Evolutionary conservation across 2,329 filamentous ascomycete species (phyloP).

Genomic region (Penicillium sclerotiorum): DNA sequence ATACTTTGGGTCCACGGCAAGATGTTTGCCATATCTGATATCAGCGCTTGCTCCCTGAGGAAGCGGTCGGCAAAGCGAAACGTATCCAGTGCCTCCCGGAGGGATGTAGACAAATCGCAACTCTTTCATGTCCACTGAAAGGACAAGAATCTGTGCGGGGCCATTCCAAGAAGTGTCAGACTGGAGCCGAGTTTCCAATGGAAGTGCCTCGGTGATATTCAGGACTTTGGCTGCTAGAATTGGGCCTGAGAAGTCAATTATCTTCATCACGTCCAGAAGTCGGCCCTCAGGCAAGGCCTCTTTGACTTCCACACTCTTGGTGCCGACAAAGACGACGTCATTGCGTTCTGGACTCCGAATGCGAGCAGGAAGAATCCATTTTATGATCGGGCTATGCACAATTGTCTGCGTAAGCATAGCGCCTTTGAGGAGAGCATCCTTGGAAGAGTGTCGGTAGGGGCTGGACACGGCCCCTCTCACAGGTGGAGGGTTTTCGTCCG

Average conservation of each 20-base stretch:
- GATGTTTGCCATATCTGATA: slow-evolving; percentile 63
- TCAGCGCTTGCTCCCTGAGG: slow-evolving; percentile 58
- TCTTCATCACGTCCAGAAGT: slow-evolving; percentile 74
- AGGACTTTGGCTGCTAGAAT: slow-evolving; percentile 81
- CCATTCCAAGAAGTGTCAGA: slow-evolving; percentile 16
- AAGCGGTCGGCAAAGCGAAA: slow-evolving; percentile 61
- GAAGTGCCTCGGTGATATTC: slow-evolving; percentile 55
- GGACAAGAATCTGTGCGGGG: slow-evolving; percentile 72
- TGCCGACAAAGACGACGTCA: slow-evolving; percentile 85
- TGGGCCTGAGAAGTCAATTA: slow-evolving; percentile 74
- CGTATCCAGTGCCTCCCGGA: slow-evolving; percentile 61
- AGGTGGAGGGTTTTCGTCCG: too few species aligned
- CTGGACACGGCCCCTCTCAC: too few species aligned
- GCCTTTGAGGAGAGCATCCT: too few species aligned
- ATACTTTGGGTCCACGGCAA: slow-evolving; percentile 78
- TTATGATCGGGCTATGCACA: slow-evolving; percentile 72
- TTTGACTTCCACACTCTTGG: slow-evolving; percentile 78
- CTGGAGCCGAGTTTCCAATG: slow-evolving; percentile 37
- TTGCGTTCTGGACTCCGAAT: slow-evolving; percentile 70
- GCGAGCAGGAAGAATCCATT: slow-evolving; percentile 77
- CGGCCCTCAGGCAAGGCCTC: slow-evolving; percentile 68
- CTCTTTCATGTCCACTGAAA: slow-evolving; percentile 73
- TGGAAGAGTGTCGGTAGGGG: too few species aligned
- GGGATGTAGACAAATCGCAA: slow-evolving; percentile 75
- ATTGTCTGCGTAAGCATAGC: slow-evolving; percentile 81